Conservation (phyloP, 345 rosid genomes). For the Acer campestre region DNA sequence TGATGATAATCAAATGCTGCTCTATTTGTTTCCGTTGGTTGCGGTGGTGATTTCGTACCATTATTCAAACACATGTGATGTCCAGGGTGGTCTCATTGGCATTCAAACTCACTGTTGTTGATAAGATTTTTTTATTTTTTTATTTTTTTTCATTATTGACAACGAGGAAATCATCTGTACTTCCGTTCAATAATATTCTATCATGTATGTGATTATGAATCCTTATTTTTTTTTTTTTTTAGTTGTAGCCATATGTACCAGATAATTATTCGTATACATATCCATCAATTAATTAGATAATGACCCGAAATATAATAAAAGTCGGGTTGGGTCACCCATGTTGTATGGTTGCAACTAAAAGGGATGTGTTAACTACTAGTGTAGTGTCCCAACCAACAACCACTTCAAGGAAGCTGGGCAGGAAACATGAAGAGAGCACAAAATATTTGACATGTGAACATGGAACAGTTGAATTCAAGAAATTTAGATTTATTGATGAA, state of each 20-base stretch:
- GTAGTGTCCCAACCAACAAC: conserved; percentile 7
- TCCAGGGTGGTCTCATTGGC: neutral
- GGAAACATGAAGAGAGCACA: neutral
- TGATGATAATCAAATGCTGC: neutral
- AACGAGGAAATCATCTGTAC: no score
- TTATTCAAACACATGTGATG: neutral
- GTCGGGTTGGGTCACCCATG: neutral
- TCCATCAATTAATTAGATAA: neutral
- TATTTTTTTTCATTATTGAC: neutral
- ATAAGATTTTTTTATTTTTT: neutral
- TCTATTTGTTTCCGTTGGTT: neutral
- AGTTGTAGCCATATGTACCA: neutral
- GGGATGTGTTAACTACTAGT: neutral
- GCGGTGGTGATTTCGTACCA: neutral
- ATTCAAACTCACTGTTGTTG: neutral
- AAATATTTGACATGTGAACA: neutral
- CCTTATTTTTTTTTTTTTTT: neutral
- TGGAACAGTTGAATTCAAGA: neutral
- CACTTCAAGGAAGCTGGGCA: neutral
- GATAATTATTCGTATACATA: neutral
- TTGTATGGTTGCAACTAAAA: neutral
- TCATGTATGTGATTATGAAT: no score
- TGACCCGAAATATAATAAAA: neutral
- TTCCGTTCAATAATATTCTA: no score
- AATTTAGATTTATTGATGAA: conserved; percentile 8